Evolutionary conservation across 1,284 basidiomycete genomes (phyloP).

Genomic region (Kwoniella shivajii): DNA sequence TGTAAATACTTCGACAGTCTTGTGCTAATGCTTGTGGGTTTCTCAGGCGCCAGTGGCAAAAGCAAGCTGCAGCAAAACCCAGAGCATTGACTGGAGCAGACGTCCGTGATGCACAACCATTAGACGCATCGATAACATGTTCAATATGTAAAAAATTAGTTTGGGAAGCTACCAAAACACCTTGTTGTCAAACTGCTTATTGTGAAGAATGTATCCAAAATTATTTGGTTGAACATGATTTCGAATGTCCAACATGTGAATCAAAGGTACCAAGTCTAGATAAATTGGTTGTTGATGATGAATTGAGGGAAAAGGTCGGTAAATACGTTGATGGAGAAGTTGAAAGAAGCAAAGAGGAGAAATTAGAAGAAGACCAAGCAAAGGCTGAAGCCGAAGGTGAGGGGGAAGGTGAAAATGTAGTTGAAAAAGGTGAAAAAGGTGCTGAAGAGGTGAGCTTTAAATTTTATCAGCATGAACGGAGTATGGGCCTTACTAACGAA

Average conservation of each 20-base stretch:
- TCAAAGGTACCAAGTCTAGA: conserved; percentile 83
- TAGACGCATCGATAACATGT: conserved; percentile 76
- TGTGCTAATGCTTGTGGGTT: no score
- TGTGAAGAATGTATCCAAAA: conserved; percentile 95
- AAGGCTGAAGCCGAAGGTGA: conserved; percentile 50
- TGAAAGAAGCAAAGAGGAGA: conserved; percentile 73
- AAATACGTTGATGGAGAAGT: conserved; percentile 83
- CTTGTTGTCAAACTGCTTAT: conserved; percentile 85
- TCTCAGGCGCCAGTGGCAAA: conserved; percentile 68
- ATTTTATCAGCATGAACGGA: neutral
- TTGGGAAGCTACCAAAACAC: conserved; percentile 84
- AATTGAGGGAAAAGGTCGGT: conserved; percentile 70
- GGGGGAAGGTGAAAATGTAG: conserved; percentile 4
- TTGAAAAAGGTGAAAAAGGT: neutral
- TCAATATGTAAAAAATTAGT: conserved; percentile 87
- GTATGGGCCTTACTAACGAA: neutral
- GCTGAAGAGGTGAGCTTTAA: conserved; percentile 5
- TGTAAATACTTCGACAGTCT: no score
- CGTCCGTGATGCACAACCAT: conserved; percentile 75
- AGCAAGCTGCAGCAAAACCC: conserved; percentile 71
- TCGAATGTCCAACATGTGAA: conserved; percentile 83
- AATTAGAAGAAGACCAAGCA: conserved; percentile 34
- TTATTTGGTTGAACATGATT: conserved; percentile 86
- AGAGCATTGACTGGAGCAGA: conserved; percentile 80
- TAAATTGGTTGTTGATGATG: conserved; percentile 76